Conservation (phyloP, 1,139 yeast species). For the Sugiyamaella xylanicola region DNA sequence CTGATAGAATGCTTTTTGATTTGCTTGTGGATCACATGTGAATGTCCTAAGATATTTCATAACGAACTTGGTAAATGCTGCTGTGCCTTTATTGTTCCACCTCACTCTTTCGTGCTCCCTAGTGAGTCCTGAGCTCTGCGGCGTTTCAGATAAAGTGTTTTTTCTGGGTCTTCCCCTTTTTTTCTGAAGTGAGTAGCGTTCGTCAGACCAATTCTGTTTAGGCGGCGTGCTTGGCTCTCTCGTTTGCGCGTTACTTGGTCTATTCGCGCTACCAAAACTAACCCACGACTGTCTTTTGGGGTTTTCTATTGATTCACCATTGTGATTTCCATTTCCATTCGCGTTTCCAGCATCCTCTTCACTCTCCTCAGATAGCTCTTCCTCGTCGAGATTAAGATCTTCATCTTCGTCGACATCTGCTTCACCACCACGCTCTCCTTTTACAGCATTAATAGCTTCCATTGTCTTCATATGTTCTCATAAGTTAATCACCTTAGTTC, state of each 20-base stretch:
- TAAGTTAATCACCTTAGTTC: not conserved
- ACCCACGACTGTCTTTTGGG: slow-evolving; percentile 7
- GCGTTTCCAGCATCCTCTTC: slow-evolving; percentile 1
- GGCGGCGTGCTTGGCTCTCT: not conserved
- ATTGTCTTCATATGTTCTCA: not conserved
- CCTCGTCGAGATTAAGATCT: slow-evolving; percentile 4
- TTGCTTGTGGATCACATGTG: slow-evolving; percentile 18
- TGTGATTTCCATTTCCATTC: not conserved
- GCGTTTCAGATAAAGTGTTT: slow-evolving; percentile 2
- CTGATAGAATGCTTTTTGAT: slow-evolving; percentile 17
- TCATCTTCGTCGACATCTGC: slow-evolving; percentile 20
- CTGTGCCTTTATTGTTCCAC: slow-evolving; percentile 16
- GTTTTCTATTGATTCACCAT: not conserved
- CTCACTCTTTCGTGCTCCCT: slow-evolving; percentile 17
- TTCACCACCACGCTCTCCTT: not conserved
- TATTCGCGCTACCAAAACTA: slow-evolving; percentile 1
- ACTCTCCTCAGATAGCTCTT: slow-evolving; percentile 1
- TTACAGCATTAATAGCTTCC: not conserved
- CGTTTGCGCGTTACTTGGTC: not conserved
- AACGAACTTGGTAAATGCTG: slow-evolving; percentile 16
- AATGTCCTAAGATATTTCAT: slow-evolving; percentile 15
- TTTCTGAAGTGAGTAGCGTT: slow-evolving; percentile 8
- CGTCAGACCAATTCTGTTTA: slow-evolving; percentile 3
- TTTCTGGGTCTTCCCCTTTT: slow-evolving; percentile 17
- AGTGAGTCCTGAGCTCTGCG: not conserved